phyloP scores from a whole-genome alignment of 352 stramenopile species.

The Phytophthora palmivora region DNA sequence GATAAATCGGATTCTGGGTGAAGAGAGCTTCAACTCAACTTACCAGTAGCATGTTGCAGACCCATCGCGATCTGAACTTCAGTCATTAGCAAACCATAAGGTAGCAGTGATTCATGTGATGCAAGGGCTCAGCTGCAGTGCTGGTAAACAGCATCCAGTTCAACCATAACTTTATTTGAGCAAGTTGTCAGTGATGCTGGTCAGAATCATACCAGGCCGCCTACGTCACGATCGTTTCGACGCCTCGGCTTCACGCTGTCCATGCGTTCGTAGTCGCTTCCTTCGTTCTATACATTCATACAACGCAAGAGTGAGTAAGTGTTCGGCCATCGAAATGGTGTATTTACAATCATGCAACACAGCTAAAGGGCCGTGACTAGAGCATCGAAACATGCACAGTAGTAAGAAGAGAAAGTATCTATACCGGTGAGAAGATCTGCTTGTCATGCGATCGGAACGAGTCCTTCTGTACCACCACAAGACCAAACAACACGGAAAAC shows the following conservation, averaged over 20 bases:
- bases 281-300: slow-evolving; percentile 25
- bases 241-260: slow-evolving; percentile 18
- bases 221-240: slow-evolving; percentile 14
- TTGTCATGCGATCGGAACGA: slow-evolving; percentile 48
- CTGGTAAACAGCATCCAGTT: slow-evolving; percentile 17
- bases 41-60: neutral
- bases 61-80: slow-evolving; percentile 3
- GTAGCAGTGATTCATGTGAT: slow-evolving; percentile 11
- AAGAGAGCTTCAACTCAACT: slow-evolving; percentile 28
- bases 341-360: slow-evolving; percentile 39
- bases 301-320: slow-evolving; percentile 24
- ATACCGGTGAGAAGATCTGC: slow-evolving; percentile 45
- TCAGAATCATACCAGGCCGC: slow-evolving; percentile 39
- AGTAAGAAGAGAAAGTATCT: slow-evolving; percentile 14
- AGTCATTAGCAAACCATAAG: slow-evolving; percentile 6
- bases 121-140: slow-evolving; percentile 15
- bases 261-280: slow-evolving; percentile 30
- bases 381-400: neutral
- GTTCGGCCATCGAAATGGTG: slow-evolving; percentile 34
- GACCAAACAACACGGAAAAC: slow-evolving; percentile 25
- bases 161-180: slow-evolving; percentile 20
- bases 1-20: slow-evolving; percentile 12
- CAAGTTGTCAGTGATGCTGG: slow-evolving; percentile 16
- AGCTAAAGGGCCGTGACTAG: slow-evolving; percentile 1
- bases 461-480: slow-evolving; percentile 38